Evolutionary conservation across 352 stramenopile genomes (phyloP).

Genomic region (Phytophthora foliorum): DNA sequence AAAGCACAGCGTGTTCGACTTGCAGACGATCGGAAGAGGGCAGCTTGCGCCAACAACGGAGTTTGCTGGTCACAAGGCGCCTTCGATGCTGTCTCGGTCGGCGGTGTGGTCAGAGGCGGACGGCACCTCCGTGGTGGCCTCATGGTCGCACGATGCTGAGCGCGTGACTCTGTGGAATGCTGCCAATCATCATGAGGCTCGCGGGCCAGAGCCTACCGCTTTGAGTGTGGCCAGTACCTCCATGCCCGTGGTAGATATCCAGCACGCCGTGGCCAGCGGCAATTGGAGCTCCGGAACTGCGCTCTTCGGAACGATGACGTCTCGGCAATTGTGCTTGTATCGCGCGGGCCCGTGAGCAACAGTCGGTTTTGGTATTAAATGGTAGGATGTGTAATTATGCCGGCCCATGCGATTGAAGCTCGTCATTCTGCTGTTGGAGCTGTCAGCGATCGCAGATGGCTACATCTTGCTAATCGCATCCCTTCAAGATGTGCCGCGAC

Average conservation of each 20-base stretch:
- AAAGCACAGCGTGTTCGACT: constrained; percentile 58
- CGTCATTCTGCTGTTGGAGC: constrained; percentile 9
- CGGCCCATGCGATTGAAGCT: neutral
- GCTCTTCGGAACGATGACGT: constrained; percentile 47
- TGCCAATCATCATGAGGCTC: constrained; percentile 26
- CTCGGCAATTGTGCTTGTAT: constrained; percentile 44
- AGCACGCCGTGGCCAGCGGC: constrained; percentile 42
- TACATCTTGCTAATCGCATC: constrained; percentile 34
- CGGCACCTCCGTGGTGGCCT: constrained; percentile 35
- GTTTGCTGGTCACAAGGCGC: constrained; percentile 51
- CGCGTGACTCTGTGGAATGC: constrained; percentile 38
- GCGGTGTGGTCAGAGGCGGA: constrained; percentile 53
- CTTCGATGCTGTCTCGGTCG: constrained; percentile 54
- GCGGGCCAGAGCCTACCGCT: constrained; percentile 6
- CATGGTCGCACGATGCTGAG: constrained; percentile 42
- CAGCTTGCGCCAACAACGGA: constrained; percentile 29
- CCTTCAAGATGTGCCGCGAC: neutral
- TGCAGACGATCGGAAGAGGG: constrained; percentile 20
- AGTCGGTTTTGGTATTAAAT: neutral
- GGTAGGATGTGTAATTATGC: neutral
- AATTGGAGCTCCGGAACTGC: constrained; percentile 40
- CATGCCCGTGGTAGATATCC: constrained; percentile 42
- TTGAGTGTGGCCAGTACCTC: constrained; percentile 13
- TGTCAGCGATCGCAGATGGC: constrained; percentile 4
- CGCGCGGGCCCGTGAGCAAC: constrained; percentile 3